Evolutionary conservation across 176 grass and related monocot genomes (phyloP), one percentile per base, ranked within the genome.

Genomic region (Oryza meridionalis): DNA sequence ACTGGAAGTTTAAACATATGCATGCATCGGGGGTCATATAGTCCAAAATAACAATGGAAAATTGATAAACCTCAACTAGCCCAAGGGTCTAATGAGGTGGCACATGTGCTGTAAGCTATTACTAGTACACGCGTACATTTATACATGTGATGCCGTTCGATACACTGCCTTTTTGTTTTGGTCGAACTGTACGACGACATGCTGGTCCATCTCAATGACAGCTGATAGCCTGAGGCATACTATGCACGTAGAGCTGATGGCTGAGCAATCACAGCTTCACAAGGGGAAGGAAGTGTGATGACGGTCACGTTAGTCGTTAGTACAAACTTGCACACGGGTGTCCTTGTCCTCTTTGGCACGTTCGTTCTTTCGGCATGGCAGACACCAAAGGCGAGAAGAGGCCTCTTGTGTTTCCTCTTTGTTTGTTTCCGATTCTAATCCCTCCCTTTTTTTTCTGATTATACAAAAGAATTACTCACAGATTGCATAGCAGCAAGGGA

Each of bases 391-490:
- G 14, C 50, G 50, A 53, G 16, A 53, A 49, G 11, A 3, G 19
- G 55, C 19, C 55, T 31, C 29, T 31, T 31, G 29, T 31, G 29
- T 31, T 31, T 31, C 29, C 1, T 31, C 29, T 31, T 31, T 45
- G 4, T 19, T 17, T n/a, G n/a, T 64, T 68, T 16, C 31, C 12
- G 64, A 51, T 46, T 35, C 44, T 68, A 80, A 80, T 67, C 17
- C 64, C 43, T 15, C 21, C 37, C n/a, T 19, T 8, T 6, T 5
- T 38, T 38, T 6, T 29, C 19, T 61, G 9, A 24, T 62, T n/a
- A 29, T 43, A 74, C 81, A 83, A 83, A 83, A 83, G 81, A 83
- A 83, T 65, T 74, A 83, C 55, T 62, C 49, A 73, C 66, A 70
- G 12, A 6, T 43, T 33, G 29, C 33, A 22, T 58, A 7, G 53